Evolutionary conservation across 495 filamentous ascomycete species (phyloP).

Genomic region (Aspergillus ellipticus): DNA sequence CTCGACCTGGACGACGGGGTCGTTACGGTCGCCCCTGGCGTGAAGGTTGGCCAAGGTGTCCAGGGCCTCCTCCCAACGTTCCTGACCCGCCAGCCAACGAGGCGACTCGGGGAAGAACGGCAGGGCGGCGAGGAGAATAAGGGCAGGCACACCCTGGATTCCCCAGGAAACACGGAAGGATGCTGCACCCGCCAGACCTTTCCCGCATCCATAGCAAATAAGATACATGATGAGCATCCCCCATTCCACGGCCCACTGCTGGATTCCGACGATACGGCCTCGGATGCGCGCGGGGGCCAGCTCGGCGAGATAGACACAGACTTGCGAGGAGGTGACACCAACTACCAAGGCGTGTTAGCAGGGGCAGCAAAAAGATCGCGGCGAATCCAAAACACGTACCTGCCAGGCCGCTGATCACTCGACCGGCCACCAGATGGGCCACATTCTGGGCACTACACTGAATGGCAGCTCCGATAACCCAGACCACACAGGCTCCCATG

Average conservation of each 20-base stretch:
- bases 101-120: slow-evolving; percentile 71
- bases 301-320: slow-evolving; percentile 79
- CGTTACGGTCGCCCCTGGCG: slow-evolving; percentile 57
- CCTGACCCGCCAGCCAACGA: slow-evolving; percentile 68
- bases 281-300: slow-evolving; percentile 63
- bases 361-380: not conserved
- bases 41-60: slow-evolving; percentile 66
- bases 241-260: slow-evolving; percentile 77
- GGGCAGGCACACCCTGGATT: slow-evolving; percentile 64
- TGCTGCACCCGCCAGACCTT: slow-evolving; percentile 44
- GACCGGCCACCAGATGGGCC: slow-evolving; percentile 64
- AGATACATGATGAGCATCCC: slow-evolving; percentile 63
- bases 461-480: slow-evolving; percentile 66
- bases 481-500: slow-evolving; percentile 63
- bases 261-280: slow-evolving; percentile 68
- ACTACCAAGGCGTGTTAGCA: slow-evolving; percentile 31
- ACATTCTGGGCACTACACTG: slow-evolving; percentile 59
- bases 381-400: slow-evolving; percentile 2
- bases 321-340: slow-evolving; percentile 72
- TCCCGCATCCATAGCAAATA: slow-evolving; percentile 59
- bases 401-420: slow-evolving; percentile 66
- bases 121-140: slow-evolving; percentile 60
- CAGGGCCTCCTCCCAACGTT: slow-evolving; percentile 64
- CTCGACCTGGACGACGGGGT: slow-evolving; percentile 67
- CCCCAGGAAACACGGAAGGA: slow-evolving; percentile 73